Conservation (phyloP, 1,284 basidiomycete genomes). For the Sporisorium graminicola region DNA sequence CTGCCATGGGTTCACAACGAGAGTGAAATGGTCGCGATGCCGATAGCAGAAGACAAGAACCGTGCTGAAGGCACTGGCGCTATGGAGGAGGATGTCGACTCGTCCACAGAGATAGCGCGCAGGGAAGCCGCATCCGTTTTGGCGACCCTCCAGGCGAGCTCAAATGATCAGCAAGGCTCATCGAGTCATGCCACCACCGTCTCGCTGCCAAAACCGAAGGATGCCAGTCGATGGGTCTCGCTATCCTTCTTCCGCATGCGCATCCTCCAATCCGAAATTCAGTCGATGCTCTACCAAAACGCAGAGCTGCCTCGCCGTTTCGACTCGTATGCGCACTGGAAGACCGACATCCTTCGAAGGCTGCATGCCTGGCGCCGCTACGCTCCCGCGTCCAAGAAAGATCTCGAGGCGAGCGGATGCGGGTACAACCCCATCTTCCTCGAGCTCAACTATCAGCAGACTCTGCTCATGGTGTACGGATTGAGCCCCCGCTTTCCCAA, state of each 20-base stretch:
- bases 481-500: slow-evolving; percentile 51
- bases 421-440: slow-evolving; percentile 56
- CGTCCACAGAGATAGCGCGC: slow-evolving; percentile 40
- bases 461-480: slow-evolving; percentile 52
- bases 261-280: slow-evolving; percentile 52
- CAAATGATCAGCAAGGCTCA: slow-evolving; percentile 14
- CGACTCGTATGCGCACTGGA: slow-evolving; percentile 44
- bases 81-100: slow-evolving; percentile 31
- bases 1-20: slow-evolving; percentile 45
- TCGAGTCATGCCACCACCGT: slow-evolving; percentile 2
- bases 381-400: slow-evolving; percentile 46
- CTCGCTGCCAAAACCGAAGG: slow-evolving; percentile 36
- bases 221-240: slow-evolving; percentile 51
- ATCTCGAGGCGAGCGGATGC: slow-evolving; percentile 44
- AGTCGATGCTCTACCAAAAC: slow-evolving; percentile 47
- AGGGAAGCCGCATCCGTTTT: slow-evolving; percentile 48
- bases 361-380: slow-evolving; percentile 46
- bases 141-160: slow-evolving; percentile 39
- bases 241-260: slow-evolving; percentile 54
- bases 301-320: slow-evolving; percentile 54
- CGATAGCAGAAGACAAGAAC: slow-evolving; percentile 18
- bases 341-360: slow-evolving; percentile 46
- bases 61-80: slow-evolving; percentile 4
- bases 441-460: slow-evolving; percentile 56
- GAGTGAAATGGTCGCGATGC: slow-evolving; percentile 27